Base-by-base conservation (phyloP, 176 grass and related monocot genomes). In the Aegilops umbellulata region DNA sequence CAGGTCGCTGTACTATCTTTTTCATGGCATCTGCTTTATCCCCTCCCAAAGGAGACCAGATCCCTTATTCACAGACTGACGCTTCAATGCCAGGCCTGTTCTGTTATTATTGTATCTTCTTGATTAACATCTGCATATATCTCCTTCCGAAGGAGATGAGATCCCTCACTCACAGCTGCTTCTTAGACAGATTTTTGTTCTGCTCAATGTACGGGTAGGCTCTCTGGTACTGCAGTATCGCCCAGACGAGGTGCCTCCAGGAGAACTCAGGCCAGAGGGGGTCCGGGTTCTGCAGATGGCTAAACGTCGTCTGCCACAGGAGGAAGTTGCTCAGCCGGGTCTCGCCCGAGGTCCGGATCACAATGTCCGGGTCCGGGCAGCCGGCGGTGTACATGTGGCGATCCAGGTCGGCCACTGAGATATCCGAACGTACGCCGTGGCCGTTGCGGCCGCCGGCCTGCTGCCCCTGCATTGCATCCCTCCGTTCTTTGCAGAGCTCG, bases 251-350 rank as follows among this genome's bases (percentile, higher is more conserved):
- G 32, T 94, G 79, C 65, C 77, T 85, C 9, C 92, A 87, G 19
- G 91, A 91, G 62, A 94, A 90, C 22, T 98, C 93, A 0, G 95
- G 95, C 95, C 95, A 95, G 23, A 94, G 74, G 38, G 81, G 62
- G 6, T 70, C 38, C 5, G 95, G 93, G 57, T 86, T 95, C 82
- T 95, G 93, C 80, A 95, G 53, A 82, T 95, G 95, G 14, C 83
- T 92, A 30, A 90, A 93, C 6, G 86, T 87, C 1, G 86, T 87
- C 85, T 98, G 95, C 93, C 93, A 95, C 1, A 98, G 83, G 39
- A 98, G 91, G 47, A 98, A 98, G 74, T 98, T 98, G 81, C 95
- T 98, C 55, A 98, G 67, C 4, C 93, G 87, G 44, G 86, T 92
- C 81, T 98, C 95, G 0, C 95, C 93, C 7, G 93, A 95, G 42